Conservation (phyloP, 164 flowering plant genomes). For the Chimonanthus salicifolius region DNA sequence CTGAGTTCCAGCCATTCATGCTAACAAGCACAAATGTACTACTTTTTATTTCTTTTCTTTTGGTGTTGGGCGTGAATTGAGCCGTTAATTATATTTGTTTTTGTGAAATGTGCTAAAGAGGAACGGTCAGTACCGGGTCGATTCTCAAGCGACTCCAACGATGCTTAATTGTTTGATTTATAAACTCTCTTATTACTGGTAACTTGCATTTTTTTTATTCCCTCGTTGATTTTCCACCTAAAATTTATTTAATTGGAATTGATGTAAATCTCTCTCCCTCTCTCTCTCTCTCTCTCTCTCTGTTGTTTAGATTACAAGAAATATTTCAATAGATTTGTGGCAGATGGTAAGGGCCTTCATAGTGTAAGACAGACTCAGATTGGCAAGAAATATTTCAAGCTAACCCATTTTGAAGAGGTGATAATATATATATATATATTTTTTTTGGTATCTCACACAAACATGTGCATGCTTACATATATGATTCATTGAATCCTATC, state of each 20-base stretch:
- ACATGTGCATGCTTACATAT: no score
- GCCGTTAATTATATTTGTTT: neutral
- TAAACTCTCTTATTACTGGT: constrained; percentile 98
- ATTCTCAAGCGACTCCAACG: constrained; percentile 91
- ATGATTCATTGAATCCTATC: no score
- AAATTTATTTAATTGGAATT: no score
- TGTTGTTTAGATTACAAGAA: no score
- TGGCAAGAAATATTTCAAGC: constrained; percentile 92
- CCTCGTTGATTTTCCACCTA: neutral
- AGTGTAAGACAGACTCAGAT: constrained; percentile 92
- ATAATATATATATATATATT: neutral
- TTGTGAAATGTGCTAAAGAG: constrained; percentile 36
- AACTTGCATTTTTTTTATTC: constrained; percentile 3
- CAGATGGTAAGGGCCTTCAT: constrained; percentile 91
- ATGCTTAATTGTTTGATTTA: constrained; percentile 96
- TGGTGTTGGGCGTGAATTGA: neutral
- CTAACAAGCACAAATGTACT: no score
- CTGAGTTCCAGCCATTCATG: no score
- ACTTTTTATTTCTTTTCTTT: no score
- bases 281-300: neutral
- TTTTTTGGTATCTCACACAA: no score
- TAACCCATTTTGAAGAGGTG: constrained; percentile 97
- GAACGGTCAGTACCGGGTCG: constrained; percentile 95
- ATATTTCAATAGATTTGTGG: no score
- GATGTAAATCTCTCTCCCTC: neutral